These are phyloP conservation scores for Rhodotorula sp. DNA, from an alignment of 1,284 basidiomycete species.

Conservation along the genomic window DNA sequence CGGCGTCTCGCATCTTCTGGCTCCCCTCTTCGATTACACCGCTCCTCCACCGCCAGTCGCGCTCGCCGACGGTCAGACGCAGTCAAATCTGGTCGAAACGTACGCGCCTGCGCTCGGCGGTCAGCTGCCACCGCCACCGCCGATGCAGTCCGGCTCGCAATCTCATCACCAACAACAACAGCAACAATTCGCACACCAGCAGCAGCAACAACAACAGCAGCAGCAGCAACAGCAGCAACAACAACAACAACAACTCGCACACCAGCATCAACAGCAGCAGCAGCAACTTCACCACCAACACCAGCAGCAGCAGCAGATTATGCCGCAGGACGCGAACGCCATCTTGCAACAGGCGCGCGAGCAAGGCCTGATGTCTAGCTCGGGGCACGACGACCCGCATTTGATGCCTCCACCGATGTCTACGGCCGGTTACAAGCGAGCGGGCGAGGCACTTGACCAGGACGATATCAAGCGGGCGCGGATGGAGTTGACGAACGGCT, in stretches of 20 bases:
- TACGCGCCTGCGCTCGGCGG: background rate
- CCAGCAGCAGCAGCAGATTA: constrained; percentile 2
- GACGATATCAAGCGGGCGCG: constrained; percentile 31
- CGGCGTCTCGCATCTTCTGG: constrained; percentile 76
- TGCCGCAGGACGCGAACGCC: constrained; percentile 63
- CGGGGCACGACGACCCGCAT: constrained; percentile 4
- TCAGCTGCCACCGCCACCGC: constrained; percentile 11
- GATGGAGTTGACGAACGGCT: constrained; percentile 20
- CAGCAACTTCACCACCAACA: constrained; percentile 4
- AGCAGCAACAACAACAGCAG: constrained; percentile 6
- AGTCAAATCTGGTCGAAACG: background rate
- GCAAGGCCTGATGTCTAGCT: constrained; percentile 76
- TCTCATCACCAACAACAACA: constrained; percentile 5
- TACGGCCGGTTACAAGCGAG: constrained; percentile 21
- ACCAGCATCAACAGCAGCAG: constrained; percentile 4
- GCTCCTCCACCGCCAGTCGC: constrained; percentile 53
- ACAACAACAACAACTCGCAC: constrained; percentile 56
- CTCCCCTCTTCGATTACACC: constrained; percentile 86
- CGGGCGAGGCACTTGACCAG: constrained; percentile 16
- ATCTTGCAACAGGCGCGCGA: constrained; percentile 77
- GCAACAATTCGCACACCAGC: constrained; percentile 1
- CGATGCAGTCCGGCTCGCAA: background rate
- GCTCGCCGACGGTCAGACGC: background rate
- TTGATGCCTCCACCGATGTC: constrained; percentile 2
- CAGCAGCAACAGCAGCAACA: constrained; percentile 3